A percentile compares a stretch with the other conserved stretches of the same genome.
These are phyloP conservation scores for Pyracantha coccinea DNA, from an alignment of 331 rosid species.

Conservation along the genomic window DNA sequence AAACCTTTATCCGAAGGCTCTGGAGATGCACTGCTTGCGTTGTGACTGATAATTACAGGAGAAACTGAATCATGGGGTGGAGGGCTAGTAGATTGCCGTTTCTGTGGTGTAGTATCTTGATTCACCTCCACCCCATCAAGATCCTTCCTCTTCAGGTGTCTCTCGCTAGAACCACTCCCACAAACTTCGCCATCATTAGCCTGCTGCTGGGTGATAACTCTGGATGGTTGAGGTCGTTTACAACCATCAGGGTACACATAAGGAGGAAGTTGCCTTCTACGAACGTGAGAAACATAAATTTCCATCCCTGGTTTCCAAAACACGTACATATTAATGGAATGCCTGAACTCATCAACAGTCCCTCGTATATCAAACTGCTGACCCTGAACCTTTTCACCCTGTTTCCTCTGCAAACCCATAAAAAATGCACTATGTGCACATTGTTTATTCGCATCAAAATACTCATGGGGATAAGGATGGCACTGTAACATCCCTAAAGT, in stretches of 20 bases:
- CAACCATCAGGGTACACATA: slow-evolving; percentile 80
- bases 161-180: neutral
- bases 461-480: slow-evolving; percentile 88
- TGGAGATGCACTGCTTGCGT: slow-evolving; percentile 8
- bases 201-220: slow-evolving; percentile 29
- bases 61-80: slow-evolving; percentile 19
- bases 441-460: slow-evolving; percentile 54
- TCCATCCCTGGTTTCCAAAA: slow-evolving; percentile 95
- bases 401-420: slow-evolving; percentile 91
- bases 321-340: slow-evolving; percentile 58
- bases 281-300: slow-evolving; percentile 77
- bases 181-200: slow-evolving; percentile 25
- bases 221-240: slow-evolving; percentile 47
- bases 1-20: slow-evolving; percentile 10
- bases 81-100: slow-evolving; percentile 25
- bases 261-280: slow-evolving; percentile 75
- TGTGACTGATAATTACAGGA: slow-evolving; percentile 15
- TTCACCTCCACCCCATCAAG: slow-evolving; percentile 6
- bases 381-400: slow-evolving; percentile 71
- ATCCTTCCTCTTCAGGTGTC: slow-evolving; percentile 17
- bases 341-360: slow-evolving; percentile 85
- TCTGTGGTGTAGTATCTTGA: slow-evolving; percentile 7
- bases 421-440: slow-evolving; percentile 83
- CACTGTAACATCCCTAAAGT: slow-evolving; percentile 86
- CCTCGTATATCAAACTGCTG: slow-evolving; percentile 90